Conservation (phyloP, 140 eudicot species). For the Ambrosia hybrid region DNA sequence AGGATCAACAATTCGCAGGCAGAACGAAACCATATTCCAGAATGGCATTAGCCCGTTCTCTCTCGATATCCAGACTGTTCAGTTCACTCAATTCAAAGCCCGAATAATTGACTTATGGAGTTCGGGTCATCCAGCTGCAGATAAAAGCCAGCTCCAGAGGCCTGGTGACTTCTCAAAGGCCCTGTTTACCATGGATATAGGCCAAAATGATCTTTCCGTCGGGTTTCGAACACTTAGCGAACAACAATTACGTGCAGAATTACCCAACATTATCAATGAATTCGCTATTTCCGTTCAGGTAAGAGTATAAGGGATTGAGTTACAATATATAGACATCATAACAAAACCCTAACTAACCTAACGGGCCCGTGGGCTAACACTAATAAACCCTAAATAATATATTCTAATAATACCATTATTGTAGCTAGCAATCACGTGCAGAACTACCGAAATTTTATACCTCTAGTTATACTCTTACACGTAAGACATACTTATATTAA, state of each 20-base stretch:
- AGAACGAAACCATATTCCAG: constrained; percentile 44
- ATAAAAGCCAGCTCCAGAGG: constrained; percentile 49
- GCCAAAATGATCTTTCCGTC: constrained; percentile 65
- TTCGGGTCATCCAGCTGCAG: constrained; percentile 36
- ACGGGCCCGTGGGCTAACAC: too few species aligned
- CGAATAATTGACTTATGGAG: constrained; percentile 48
- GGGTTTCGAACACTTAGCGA: constrained; percentile 47
- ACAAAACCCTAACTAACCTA: too few species aligned
- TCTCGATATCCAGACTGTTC: constrained; percentile 55
- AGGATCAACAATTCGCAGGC: constrained; percentile 57
- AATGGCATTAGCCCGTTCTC: constrained; percentile 61
- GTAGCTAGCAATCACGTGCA: neutral
- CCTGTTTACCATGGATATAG: constrained; percentile 66
- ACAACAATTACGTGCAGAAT: constrained; percentile 35
- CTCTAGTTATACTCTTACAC: too few species aligned
- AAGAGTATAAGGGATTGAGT: too few species aligned
- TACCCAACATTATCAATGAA: constrained; percentile 47
- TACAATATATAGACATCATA: too few species aligned
- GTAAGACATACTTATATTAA: too few species aligned
- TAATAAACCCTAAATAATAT: too few species aligned
- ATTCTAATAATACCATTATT: too few species aligned
- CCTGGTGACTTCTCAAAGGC: constrained; percentile 56
- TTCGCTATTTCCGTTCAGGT: neutral
- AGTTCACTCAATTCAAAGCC: constrained; percentile 49
- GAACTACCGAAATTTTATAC: too few species aligned